Evolutionary conservation across 2,329 filamentous ascomycete genomes (phyloP).

Genomic region (Juglanconis juglandina): DNA sequence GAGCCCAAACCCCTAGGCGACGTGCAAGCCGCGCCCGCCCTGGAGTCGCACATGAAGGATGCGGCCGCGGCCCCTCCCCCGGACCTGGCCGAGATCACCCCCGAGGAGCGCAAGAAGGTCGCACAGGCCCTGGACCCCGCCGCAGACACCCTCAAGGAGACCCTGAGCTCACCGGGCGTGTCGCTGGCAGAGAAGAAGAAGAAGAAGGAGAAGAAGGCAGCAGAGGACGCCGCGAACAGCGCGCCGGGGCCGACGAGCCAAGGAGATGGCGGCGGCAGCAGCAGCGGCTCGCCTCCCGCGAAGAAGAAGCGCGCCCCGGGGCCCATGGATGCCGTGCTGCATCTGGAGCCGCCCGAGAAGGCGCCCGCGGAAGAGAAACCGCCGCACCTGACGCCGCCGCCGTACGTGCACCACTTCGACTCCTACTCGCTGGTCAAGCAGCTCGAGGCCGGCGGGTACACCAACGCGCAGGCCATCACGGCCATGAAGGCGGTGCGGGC

Average conservation of each 20-base stretch:
- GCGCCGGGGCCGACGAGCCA: slow-evolving; percentile 5
- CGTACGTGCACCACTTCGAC: slow-evolving; percentile 95
- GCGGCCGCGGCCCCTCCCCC: neutral
- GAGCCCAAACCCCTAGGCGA: slow-evolving; percentile 41
- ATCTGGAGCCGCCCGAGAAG: slow-evolving; percentile 42
- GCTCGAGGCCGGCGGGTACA: slow-evolving; percentile 69
- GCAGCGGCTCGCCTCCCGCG: neutral
- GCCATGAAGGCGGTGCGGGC: slow-evolving; percentile 89
- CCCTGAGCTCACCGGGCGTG: slow-evolving; percentile 15
- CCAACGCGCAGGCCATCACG: slow-evolving; percentile 69
- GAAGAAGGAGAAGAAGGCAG: slow-evolving; percentile 11
- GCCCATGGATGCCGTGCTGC: slow-evolving; percentile 49
- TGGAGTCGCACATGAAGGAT: slow-evolving; percentile 15
- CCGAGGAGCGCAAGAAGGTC: slow-evolving; percentile 14
- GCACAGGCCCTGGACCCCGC: slow-evolving; percentile 16
- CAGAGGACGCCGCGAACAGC: neutral
- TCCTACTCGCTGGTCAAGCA: slow-evolving; percentile 85
- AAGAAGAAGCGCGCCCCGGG: slow-evolving; percentile 39
- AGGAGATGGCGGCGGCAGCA: neutral
- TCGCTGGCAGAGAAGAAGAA: slow-evolving; percentile 16
- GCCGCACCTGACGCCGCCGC: slow-evolving; percentile 68
- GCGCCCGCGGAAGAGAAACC: slow-evolving; percentile 41
- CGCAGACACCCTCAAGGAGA: slow-evolving; percentile 9
- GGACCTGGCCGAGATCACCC: slow-evolving; percentile 4
- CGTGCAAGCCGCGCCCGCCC: slow-evolving; percentile 17